A percentile compares a stretch with the other conserved stretches of the same genome.
phyloP scores from a whole-genome alignment of 176 grass and related monocot species.

The Carex parvula region DNA sequence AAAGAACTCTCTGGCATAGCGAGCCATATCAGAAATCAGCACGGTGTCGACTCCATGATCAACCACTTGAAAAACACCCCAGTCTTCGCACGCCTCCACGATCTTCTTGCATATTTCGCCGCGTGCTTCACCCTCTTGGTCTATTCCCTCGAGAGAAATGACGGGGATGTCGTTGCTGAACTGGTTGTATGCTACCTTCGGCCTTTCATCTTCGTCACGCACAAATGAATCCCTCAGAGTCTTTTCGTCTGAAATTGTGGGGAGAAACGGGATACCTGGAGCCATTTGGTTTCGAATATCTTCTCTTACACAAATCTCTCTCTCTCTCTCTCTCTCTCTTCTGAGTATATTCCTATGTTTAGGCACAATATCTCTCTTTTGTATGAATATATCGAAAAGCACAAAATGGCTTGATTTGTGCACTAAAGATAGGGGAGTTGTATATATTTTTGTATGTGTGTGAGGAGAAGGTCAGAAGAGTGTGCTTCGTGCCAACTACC shows the following conservation, averaged over 20 bases:
- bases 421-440: not conserved
- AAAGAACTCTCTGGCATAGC: constrained; percentile 65
- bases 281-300: constrained; percentile 36
- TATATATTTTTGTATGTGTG: not conserved
- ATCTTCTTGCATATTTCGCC: constrained; percentile 58
- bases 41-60: constrained; percentile 68
- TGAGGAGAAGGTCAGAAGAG: not conserved
- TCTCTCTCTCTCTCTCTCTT: not conserved
- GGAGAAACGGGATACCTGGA: constrained; percentile 49
- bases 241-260: constrained; percentile 42
- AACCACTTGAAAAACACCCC: constrained; percentile 94
- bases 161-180: constrained; percentile 84
- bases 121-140: constrained; percentile 29
- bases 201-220: constrained; percentile 90
- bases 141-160: constrained; percentile 68
- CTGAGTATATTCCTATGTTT: not conserved
- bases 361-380: not conserved
- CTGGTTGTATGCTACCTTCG: constrained; percentile 76
- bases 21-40: constrained; percentile 52
- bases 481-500: constrained; percentile 19
- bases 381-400: not conserved
- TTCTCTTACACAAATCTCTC: not conserved
- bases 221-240: constrained; percentile 69
- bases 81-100: constrained; percentile 62
- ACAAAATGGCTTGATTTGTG: not conserved